Conservation (phyloP, 2,329 filamentous ascomycete species). For the Grosmannia serpens region DNA sequence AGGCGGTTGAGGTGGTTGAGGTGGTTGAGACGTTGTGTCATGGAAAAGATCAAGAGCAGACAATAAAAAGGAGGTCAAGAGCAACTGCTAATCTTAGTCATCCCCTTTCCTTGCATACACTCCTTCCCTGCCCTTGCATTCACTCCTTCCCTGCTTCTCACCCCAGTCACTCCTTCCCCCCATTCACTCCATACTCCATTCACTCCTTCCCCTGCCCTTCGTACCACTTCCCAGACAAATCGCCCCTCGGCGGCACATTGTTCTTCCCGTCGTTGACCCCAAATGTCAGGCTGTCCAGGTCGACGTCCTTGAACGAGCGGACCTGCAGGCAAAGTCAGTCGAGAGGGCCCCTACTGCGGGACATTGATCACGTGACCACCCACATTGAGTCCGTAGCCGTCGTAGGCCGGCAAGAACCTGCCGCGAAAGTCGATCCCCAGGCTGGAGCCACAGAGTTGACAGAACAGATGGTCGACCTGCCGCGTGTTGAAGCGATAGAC, state of each 20-base stretch:
- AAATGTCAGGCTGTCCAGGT: slow-evolving; percentile 26
- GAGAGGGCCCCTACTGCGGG: slow-evolving; percentile 3
- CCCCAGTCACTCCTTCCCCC: too few relatives aligned
- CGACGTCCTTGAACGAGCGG: slow-evolving; percentile 27
- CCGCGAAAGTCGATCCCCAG: slow-evolving; percentile 34
- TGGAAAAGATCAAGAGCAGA: too few relatives aligned
- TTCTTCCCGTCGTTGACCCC: slow-evolving; percentile 25
- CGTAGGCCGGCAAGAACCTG: slow-evolving; percentile 12
- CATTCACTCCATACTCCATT: too few relatives aligned
- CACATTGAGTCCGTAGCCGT: slow-evolving; percentile 33
- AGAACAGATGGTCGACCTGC: slow-evolving; percentile 36
- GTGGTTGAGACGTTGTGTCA: too few relatives aligned
- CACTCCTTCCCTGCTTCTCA: too few relatives aligned
- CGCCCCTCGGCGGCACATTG: slow-evolving; percentile 20
- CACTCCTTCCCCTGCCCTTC: not conserved
- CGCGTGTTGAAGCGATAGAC: slow-evolving; percentile 36
- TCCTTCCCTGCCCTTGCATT: too few relatives aligned
- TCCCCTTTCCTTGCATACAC: too few relatives aligned
- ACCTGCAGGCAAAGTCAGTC: not conserved
- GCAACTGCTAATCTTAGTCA: too few relatives aligned
- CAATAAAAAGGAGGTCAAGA: too few relatives aligned
- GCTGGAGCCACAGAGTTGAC: slow-evolving; percentile 32
- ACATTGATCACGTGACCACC: too few relatives aligned
- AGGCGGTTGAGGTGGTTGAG: too few relatives aligned
- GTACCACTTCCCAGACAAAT: slow-evolving; percentile 25